Percentiles rank a stretch among this genome's conserved stretches.
Conservation (phyloP, 192 early-diverging fungal genomes). For the Rhizophlyctis rosea region DNA sequence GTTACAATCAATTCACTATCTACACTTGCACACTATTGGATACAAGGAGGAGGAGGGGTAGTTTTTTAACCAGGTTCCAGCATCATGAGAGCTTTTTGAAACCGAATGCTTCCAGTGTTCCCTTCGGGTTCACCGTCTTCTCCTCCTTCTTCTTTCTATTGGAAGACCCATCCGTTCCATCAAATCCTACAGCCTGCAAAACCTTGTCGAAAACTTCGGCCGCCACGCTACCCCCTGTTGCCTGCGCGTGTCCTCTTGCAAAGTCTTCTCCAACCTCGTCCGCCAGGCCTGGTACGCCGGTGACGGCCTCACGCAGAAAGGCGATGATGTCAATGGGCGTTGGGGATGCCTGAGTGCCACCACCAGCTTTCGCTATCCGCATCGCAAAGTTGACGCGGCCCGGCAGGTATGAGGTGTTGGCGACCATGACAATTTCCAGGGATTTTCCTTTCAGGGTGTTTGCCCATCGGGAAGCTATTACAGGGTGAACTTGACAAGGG, state of each 20-base stretch:
- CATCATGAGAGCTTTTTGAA: slow-evolving; percentile 4
- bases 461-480: slow-evolving; percentile 14
- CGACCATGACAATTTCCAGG: slow-evolving; percentile 7
- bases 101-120: slow-evolving; percentile 3
- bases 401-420: slow-evolving; percentile 5
- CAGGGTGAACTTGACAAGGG: slow-evolving; percentile 2
- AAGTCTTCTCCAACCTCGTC: slow-evolving; percentile 5
- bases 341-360: neutral
- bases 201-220: neutral
- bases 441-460: slow-evolving; percentile 1
- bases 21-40: too few relatives aligned
- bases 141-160: neutral
- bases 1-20: too few relatives aligned
- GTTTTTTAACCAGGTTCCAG: too few relatives aligned
- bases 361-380: neutral
- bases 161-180: too few relatives aligned
- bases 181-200: slow-evolving; percentile 8
- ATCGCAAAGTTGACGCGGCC: slow-evolving; percentile 5
- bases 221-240: slow-evolving; percentile 7
- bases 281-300: neutral
- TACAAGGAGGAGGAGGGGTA: too few relatives aligned
- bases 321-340: slow-evolving; percentile 2
- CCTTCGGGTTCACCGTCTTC: neutral
- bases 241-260: slow-evolving; percentile 7
- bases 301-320: neutral